Evolutionary conservation across 2,329 filamentous ascomycete species (phyloP).

Genomic region (Talaromyces sp.): DNA sequence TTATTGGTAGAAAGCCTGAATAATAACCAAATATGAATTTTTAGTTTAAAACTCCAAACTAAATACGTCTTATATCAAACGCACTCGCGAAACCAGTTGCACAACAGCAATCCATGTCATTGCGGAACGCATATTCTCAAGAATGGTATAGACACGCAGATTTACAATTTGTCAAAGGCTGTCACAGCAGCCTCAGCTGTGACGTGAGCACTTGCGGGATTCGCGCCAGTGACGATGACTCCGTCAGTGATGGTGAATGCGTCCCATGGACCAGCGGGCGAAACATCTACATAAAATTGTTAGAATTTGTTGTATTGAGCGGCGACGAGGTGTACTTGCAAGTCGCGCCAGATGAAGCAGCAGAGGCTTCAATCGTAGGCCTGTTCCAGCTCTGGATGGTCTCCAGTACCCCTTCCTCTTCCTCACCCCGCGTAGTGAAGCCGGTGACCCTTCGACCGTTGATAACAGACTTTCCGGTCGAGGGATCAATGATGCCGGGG

Average conservation of each 20-base stretch:
- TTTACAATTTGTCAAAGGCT: conserved; percentile 19
- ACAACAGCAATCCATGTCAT: no score
- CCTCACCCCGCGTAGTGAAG: conserved; percentile 33
- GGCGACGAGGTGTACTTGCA: conserved; percentile 18
- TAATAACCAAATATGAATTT: no score
- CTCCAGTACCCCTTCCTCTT: conserved; percentile 29
- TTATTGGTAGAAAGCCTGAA: no score
- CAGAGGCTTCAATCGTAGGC: conserved; percentile 27
- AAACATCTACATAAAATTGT: background rate
- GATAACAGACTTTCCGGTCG: conserved; percentile 29
- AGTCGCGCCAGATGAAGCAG: conserved; percentile 23
- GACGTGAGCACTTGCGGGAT: conserved; percentile 28
- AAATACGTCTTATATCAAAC: no score
- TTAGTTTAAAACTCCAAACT: no score
- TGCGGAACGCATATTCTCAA: no score
- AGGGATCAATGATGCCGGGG: conserved; percentile 26
- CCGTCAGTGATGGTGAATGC: conserved; percentile 28
- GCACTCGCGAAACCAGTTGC: no score
- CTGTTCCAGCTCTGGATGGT: conserved; percentile 28
- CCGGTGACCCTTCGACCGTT: conserved; percentile 32
- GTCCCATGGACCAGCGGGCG: background rate
- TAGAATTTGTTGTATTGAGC: background rate
- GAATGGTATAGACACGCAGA: background rate
- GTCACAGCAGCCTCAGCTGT: conserved; percentile 27
- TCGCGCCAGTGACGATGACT: conserved; percentile 31